Base-by-base conservation (phyloP, 305 asterid species). In the Nicotiana rustica region DNA sequence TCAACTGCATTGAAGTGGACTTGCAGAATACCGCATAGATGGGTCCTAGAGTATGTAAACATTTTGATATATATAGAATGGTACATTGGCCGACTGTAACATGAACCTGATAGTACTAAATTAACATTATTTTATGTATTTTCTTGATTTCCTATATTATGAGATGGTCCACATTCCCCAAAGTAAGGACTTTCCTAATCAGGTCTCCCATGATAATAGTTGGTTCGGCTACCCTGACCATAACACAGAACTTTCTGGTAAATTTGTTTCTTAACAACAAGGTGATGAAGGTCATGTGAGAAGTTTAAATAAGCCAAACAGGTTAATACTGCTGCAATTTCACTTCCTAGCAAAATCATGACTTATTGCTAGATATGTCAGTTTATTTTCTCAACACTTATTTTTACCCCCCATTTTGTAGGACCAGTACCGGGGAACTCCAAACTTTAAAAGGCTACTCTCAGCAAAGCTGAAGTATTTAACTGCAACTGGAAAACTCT, bases 381-480 rank as follows among this genome's bases (percentile, higher is more conserved):
- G n/a, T 21, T 31, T 13, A 44, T 47, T 19, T 73, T 19, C 64
- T 12, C 41, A 73, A 38, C 6, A 38, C 44, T 38, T 38, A 38
- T 8, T 38, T 1, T 0, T 7, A 0, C 41, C 44, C 44, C 44
- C 6, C 5, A 25, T 76, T 56, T 71, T 73, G 47, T 84, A 95
- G 98, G 98, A 93, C 80, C 95, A 95, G 84, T 93, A 92, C 84
- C 92, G 95, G 97, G 98, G 94, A 67, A 96, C 97, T 79, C 92
- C 96, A 52, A 92, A 95, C 89, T 94, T 93, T 85, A 94, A 89
- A 88, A 91, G 98, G 90, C 86, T 94, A 83, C 86, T 95, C 84
- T 95, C 94, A 47, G 92, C 93, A 5, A 94, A 94, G 80, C 84
- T 95, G 89, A 93, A 92, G 87, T 93, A 92, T 84, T 83, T 95